Evolutionary conservation across 495 filamentous ascomycete genomes (phyloP), one percentile per base, ranked within the genome.

Genomic region (Bathelium albidoporum): DNA sequence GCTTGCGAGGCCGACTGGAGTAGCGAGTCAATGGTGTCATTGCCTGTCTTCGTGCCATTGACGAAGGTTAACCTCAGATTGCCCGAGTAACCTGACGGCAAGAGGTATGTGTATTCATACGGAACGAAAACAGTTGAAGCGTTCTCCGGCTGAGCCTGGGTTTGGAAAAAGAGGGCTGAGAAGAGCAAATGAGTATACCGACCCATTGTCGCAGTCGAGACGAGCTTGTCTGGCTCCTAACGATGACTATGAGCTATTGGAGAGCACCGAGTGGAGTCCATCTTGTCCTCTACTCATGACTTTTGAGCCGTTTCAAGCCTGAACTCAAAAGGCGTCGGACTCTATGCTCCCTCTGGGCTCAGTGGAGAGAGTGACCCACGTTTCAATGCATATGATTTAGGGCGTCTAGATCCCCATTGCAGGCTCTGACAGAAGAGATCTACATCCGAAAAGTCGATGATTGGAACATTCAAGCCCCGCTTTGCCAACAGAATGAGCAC

Each of bases 61-160:
- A 52, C 60, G 28, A 62, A 62, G 11, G 60, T 62, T 14, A 29
- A 62, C 36, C 52, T 52, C 2, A 20, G 28, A 45, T 62, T 62
- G 2, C 60, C 39, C 20, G 14, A 26, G 45, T 49, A 62, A 16
- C 60, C 60, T 45, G 41, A 29, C 3, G 60, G 60, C 18, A 62
- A 39, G 14, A 62, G 34, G 36, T 62, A 62, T 26, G 60, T 62
- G 26, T 62, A 49, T 49, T 62, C 60, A 18, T 62, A 49, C 22
- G 60, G 60, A 49, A 62, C 2, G 5, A 49, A 41, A 20, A 62
- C 36, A 39, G 16, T 44, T 7, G 18, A 2, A 20, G 34, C 41
- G 31, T 45, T 62, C 36, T 14, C 59, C 14, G 5, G 20, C 20
- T 49, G 44, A n/a, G 14, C 44, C 5, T 49, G 44, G 20, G 20